Base-by-base conservation (phyloP, 139 green algal species). In the Chlamydomonas schloesseri region DNA sequence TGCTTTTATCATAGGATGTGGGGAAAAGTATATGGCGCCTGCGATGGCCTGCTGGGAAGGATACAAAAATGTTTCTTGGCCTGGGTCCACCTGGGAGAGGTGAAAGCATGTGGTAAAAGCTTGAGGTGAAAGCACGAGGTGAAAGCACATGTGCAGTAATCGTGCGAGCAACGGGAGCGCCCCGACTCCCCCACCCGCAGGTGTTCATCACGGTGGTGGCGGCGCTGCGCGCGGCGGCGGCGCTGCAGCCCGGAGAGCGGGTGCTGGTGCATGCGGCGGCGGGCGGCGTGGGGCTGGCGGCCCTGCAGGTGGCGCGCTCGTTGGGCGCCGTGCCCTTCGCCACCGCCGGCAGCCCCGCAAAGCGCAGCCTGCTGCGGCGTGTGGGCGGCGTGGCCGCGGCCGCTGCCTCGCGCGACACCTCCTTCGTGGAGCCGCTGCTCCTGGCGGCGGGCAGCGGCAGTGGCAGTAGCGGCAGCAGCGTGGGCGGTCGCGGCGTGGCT, bases 221-320 rank as follows among this genome's bases (percentile, higher is more conserved):
- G 11, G 92, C 91, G 8, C 92, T 98, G 36, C 37, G 50, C 20
- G 72, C 70, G 9, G 81, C 71, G 13, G 91, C 90, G 0, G 81
- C 50, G 10, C 69, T 94, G 71, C 6, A 24, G 0, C 5, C 37
- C 0, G 90, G 91, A 1, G 73, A 93, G 24, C 26, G 74, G 0
- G 90, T 96, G 71, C 86, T 98, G 71, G 82, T 98, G 82, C 96
- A 98, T 85, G 94, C 94, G 36, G 94, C 91, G 14, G 92, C 96
- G 33, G 96, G 96, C 17, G 96, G 95, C 14, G 96, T 98, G 46
- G 96, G 94, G 1, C 85, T 96, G 28, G 93, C 95, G 11, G 94
- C 91, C 17, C 88, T 95, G 81, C 94, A 96, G 88, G 91, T 93
- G 6, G 50, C 3, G 82, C 55, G 70, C 2, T 33, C 69, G 5